Conservation (phyloP, 75 land plant genomes). For the Sequoia sempervirens region DNA sequence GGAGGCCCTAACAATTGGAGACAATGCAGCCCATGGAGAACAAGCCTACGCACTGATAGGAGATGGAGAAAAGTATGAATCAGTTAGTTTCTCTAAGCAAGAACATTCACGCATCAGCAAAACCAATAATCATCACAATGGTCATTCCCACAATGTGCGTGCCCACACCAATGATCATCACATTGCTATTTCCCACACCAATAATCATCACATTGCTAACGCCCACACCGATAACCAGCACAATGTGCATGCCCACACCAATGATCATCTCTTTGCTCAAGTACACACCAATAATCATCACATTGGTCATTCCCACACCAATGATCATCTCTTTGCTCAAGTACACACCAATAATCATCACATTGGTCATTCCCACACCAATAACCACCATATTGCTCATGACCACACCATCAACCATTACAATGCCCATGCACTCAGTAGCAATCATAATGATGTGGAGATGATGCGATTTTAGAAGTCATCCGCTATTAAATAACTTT, state of each 20-base stretch:
- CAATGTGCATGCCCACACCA: not conserved
- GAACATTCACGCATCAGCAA: not conserved
- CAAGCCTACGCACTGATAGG: constrained; percentile 51
- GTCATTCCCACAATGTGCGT: not conserved
- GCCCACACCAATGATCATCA: too few relatives aligned
- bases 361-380: not conserved
- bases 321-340: too few relatives aligned
- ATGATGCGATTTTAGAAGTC: not conserved
- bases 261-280: not conserved
- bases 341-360: not conserved
- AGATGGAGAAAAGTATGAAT: constrained; percentile 50
- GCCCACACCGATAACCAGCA: not conserved
- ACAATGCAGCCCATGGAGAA: constrained; percentile 49
- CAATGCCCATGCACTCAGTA: not conserved
- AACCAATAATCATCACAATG: not conserved
- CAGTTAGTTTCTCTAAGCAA: not conserved
- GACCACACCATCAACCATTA: not conserved
- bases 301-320: not conserved
- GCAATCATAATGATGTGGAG: not conserved
- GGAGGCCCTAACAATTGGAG: constrained; percentile 26
- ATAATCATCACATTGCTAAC: too few relatives aligned
- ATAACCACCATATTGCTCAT: too few relatives aligned
- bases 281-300: not conserved
- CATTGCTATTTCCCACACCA: too few relatives aligned
- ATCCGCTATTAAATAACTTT: not conserved